A percentile compares a stretch with the other conserved stretches of the same genome.
Conservation (phyloP, 352 stramenopile species). For the Globisporangium megalacanthum region DNA sequence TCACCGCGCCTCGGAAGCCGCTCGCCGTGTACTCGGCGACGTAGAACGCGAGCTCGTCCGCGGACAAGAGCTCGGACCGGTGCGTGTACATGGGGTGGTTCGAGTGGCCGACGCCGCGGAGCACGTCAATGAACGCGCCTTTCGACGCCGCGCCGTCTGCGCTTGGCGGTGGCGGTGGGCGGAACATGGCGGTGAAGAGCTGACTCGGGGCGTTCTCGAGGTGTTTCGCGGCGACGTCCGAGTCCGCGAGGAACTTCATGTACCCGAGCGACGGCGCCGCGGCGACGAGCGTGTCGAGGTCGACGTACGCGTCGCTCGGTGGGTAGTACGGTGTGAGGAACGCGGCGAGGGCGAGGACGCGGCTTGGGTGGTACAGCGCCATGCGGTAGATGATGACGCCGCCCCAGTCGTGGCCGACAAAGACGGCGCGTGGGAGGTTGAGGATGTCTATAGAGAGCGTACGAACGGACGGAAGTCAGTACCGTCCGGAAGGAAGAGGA, state of each 20-base stretch:
- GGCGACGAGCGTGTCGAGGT: slow-evolving; percentile 26
- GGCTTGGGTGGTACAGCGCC: slow-evolving; percentile 47
- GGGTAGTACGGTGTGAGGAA: slow-evolving; percentile 56
- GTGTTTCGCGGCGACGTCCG: slow-evolving; percentile 22
- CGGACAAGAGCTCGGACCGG: slow-evolving; percentile 27
- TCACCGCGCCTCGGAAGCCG: slow-evolving; percentile 28
- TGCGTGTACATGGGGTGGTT: slow-evolving; percentile 30
- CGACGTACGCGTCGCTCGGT: slow-evolving; percentile 24
- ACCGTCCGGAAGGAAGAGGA: too few relatives aligned
- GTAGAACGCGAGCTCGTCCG: slow-evolving; percentile 46
- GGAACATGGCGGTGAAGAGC: slow-evolving; percentile 36
- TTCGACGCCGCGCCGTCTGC: slow-evolving; percentile 7
- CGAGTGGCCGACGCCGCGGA: slow-evolving; percentile 19
- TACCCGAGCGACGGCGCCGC: slow-evolving; percentile 33
- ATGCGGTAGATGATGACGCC: slow-evolving; percentile 45
- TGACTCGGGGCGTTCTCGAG: slow-evolving; percentile 26
- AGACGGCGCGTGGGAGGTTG: slow-evolving; percentile 35
- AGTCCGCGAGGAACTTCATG: slow-evolving; percentile 29
- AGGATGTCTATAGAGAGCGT: too few relatives aligned
- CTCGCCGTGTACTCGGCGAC: slow-evolving; percentile 28
- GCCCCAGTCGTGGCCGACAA: slow-evolving; percentile 63
- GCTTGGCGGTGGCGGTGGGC: slow-evolving; percentile 15
- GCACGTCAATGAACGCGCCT: slow-evolving; percentile 20
- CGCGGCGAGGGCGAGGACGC: slow-evolving; percentile 42
- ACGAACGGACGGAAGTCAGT: too few relatives aligned